phyloP scores from a whole-genome alignment of 148 eudicot species.

The Nepenthes mirabilis region DNA sequence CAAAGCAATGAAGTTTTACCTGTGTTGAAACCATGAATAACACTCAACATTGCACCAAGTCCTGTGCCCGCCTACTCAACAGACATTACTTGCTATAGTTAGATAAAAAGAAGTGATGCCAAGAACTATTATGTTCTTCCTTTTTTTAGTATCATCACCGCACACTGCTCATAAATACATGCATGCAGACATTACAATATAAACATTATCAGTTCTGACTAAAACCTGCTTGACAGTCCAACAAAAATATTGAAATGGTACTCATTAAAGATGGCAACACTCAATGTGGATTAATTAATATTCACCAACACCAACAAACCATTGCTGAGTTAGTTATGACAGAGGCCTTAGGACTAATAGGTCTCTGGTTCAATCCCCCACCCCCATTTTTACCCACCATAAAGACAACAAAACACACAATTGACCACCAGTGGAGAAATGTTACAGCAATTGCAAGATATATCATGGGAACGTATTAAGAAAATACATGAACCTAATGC shows the following conservation, averaged over 20 bases:
- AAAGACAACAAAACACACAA: neutral
- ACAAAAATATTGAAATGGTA: no score
- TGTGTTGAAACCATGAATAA: constrained; percentile 51
- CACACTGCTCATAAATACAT: no score
- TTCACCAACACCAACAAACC: no score
- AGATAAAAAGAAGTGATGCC: constrained; percentile 1
- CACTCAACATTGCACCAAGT: constrained; percentile 75
- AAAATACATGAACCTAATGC: no score
- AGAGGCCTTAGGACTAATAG: no score
- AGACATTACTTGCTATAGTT: constrained; percentile 2
- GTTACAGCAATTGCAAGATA: no score
- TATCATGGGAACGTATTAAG: no score
- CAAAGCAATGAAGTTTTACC: constrained; percentile 23
- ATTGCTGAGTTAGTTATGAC: no score
- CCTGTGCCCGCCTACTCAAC: constrained; percentile 63
- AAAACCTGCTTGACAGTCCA: neutral
- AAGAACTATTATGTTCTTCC: neutral
- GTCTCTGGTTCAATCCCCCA: neutral
- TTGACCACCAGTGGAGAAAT: neutral
- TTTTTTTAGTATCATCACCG: no score
- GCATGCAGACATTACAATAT: no score
- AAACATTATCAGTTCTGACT: neutral
- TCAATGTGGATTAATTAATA: no score
- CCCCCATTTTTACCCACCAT: neutral
- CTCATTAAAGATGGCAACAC: no score